These are phyloP conservation scores for Metschnikowia chrysomelidarum DNA, from an alignment of 805 yeast species.

Conservation along the genomic window DNA sequence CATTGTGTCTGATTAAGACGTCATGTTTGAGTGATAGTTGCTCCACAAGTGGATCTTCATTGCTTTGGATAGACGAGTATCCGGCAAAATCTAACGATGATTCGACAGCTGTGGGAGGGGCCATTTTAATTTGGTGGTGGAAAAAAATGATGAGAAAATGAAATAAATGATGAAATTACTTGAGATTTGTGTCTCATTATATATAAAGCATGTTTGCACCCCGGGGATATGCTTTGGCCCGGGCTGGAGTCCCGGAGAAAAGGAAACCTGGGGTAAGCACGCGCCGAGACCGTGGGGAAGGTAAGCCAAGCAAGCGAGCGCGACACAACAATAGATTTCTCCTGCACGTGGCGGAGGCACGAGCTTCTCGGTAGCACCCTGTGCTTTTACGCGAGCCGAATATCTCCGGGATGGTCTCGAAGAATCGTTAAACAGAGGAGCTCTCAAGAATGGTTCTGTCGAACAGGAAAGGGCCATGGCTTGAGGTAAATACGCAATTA, in stretches of 20 bases:
- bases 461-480: too few relatives aligned
- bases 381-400: conserved; percentile 3
- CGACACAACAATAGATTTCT: not conserved
- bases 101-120: conserved; percentile 47
- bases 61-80: conserved; percentile 36
- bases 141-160: not conserved
- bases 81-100: conserved; percentile 42
- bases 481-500: too few relatives aligned
- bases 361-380: too few relatives aligned
- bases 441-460: too few relatives aligned
- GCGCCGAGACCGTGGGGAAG: conserved; percentile 9
- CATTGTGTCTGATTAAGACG: conserved; percentile 78
- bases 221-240: conserved; percentile 11
- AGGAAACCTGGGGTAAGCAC: conserved; percentile 11
- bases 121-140: conserved; percentile 24
- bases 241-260: conserved; percentile 10
- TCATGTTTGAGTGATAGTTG: conserved; percentile 53
- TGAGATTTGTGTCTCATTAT: conserved; percentile 6
- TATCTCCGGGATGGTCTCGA: conserved; percentile 6
- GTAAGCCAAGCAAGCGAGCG: not conserved
- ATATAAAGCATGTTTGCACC: conserved; percentile 3
- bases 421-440: too few relatives aligned
- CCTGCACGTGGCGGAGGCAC: too few relatives aligned
- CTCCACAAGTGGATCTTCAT: conserved; percentile 41
- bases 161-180: too few relatives aligned